A percentile compares a stretch with the other conserved stretches of the same genome.
These are phyloP conservation scores for Fomitopsis betulina DNA, from an alignment of 1,284 basidiomycete genomes.

Conservation along the genomic window DNA sequence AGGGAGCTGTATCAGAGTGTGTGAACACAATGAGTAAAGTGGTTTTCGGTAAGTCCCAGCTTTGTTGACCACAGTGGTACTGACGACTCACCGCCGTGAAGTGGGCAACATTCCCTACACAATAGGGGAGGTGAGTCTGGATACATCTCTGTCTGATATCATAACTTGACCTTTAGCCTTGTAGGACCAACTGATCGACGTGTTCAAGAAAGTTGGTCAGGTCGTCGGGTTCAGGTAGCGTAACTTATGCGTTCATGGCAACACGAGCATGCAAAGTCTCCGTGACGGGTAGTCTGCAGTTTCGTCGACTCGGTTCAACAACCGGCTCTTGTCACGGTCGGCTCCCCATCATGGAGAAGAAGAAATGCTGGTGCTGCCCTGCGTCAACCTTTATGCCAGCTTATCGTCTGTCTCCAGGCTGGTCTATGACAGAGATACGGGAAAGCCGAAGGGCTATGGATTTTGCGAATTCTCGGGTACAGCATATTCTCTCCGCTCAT, in stretches of 20 bases:
- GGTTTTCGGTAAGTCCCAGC: slow-evolving; percentile 38
- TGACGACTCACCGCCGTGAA: slow-evolving; percentile 21
- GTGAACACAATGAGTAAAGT: slow-evolving; percentile 41
- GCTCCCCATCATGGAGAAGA: not conserved
- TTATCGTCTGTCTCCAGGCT: slow-evolving; percentile 46
- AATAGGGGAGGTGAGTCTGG: slow-evolving; percentile 62
- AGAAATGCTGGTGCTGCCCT: not conserved
- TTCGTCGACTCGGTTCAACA: not conserved
- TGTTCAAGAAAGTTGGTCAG: slow-evolving; percentile 83
- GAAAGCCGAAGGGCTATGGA: slow-evolving; percentile 95
- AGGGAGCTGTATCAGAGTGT: too few species aligned
- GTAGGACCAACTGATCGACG: slow-evolving; percentile 76
- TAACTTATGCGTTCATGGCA: not conserved
- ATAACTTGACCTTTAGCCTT: not conserved
- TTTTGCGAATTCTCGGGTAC: slow-evolving; percentile 96
- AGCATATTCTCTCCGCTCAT: slow-evolving; percentile 30
- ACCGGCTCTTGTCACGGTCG: not conserved
- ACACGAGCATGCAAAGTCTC: not conserved
- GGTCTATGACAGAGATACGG: slow-evolving; percentile 94
- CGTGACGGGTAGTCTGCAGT: not conserved
- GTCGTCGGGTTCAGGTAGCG: slow-evolving; percentile 81
- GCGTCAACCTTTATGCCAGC: not conserved
- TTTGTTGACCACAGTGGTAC: not conserved
- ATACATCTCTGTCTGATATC: not conserved
- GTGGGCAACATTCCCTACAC: slow-evolving; percentile 86